A percentile compares a stretch with the other conserved stretches of the same genome.
Conservation (phyloP, 2,329 filamentous ascomycete species). For the Fusarium sp. region DNA sequence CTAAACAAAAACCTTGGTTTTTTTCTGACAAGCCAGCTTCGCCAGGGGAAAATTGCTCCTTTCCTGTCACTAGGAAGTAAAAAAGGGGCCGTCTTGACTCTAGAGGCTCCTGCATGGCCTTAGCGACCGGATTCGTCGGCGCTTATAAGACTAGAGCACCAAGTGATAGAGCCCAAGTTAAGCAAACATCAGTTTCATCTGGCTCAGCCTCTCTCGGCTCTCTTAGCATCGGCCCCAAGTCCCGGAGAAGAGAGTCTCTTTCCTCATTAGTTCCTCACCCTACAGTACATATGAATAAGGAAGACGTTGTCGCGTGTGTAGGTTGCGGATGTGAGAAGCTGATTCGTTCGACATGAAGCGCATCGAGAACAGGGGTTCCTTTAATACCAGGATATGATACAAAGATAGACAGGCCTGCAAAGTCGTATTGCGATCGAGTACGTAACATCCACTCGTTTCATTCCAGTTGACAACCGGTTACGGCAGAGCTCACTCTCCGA, state of each 20-base stretch:
- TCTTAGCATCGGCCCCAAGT: slow-evolving; percentile 10
- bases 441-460: slow-evolving; percentile 6
- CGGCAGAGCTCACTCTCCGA: not conserved
- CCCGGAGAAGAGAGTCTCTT: slow-evolving; percentile 1
- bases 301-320: slow-evolving; percentile 25
- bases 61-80: not conserved
- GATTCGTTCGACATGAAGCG: slow-evolving; percentile 28
- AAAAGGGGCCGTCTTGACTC: slow-evolving; percentile 23
- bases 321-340: slow-evolving; percentile 10
- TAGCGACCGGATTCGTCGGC: slow-evolving; percentile 34
- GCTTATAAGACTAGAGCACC: slow-evolving; percentile 12
- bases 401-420: slow-evolving; percentile 1
- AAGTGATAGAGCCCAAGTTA: not conserved
- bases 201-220: slow-evolving; percentile 35
- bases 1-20: not conserved
- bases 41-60: not conserved
- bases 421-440: slow-evolving; percentile 16
- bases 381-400: not conserved
- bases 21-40: slow-evolving; percentile 2
- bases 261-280: not conserved
- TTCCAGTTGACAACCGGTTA: not conserved
- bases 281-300: not conserved
- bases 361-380: slow-evolving; percentile 11
- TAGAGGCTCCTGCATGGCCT: slow-evolving; percentile 13
- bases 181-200: slow-evolving; percentile 18